phyloP scores from a whole-genome alignment of 192 early-diverging fungal species.

The Umbelopsis sp. region DNA sequence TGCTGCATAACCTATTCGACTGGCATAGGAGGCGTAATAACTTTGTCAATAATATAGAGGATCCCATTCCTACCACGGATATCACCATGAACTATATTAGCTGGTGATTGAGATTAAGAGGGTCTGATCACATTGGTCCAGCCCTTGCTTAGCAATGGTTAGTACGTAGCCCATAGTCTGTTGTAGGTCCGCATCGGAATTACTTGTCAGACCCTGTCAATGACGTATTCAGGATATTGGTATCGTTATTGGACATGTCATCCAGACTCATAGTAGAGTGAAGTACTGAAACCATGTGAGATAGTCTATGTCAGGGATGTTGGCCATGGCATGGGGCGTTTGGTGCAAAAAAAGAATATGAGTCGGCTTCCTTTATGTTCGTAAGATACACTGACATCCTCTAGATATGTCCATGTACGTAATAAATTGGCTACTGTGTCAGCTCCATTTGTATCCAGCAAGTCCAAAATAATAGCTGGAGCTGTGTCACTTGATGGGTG shows the following conservation, averaged over 20 bases:
- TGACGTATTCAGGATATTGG: background rate
- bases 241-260: background rate
- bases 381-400: background rate
- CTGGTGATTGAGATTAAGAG: background rate
- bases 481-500: background rate
- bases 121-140: background rate
- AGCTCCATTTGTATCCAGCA: conserved; percentile 6
- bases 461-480: background rate
- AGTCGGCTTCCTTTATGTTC: background rate
- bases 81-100: background rate
- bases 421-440: background rate
- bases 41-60: background rate
- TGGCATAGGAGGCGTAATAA: background rate
- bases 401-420: background rate
- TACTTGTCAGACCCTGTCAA: background rate
- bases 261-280: background rate
- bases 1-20: background rate
- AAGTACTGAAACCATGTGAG: background rate
- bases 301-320: background rate
- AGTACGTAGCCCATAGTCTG: background rate
- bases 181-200: background rate
- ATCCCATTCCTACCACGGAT: background rate
- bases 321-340: background rate
- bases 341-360: conserved; percentile 6
- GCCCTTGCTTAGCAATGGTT: background rate